phyloP scores from a whole-genome alignment of 257 asterid genomes.

The Nicotiana undulata region DNA sequence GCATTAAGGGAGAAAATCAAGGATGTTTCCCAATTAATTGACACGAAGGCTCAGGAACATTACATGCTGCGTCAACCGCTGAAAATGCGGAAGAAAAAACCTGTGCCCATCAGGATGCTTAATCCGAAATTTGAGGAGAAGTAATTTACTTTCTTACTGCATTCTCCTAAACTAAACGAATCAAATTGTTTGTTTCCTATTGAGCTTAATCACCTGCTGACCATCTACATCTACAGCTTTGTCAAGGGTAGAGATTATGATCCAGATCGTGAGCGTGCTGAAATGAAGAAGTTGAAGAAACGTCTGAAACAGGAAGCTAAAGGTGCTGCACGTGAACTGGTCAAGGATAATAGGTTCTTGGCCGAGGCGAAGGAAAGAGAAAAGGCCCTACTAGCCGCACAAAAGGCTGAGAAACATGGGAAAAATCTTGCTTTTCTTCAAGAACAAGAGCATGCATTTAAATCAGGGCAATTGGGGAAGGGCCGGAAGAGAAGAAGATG shows the following conservation, averaged over 20 bases:
- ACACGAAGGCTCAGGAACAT: constrained; percentile 44
- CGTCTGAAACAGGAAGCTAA: constrained; percentile 51
- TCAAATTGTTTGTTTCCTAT: not conserved
- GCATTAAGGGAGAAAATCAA: constrained; percentile 43
- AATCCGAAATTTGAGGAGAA: constrained; percentile 87
- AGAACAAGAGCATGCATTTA: constrained; percentile 91
- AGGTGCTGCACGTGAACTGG: constrained; percentile 74
- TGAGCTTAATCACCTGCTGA: not conserved
- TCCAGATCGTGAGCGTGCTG: constrained; percentile 55
- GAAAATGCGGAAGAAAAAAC: constrained; percentile 58
- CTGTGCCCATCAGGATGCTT: constrained; percentile 40
- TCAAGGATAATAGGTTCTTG: constrained; percentile 78
- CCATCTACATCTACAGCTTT: constrained; percentile 44
- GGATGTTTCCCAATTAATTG: constrained; percentile 35
- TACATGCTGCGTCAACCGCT: constrained; percentile 65
- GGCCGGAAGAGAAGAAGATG: constrained; percentile 68
- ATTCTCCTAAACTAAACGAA: not conserved
- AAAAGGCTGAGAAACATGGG: constrained; percentile 62
- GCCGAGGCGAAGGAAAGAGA: constrained; percentile 57
- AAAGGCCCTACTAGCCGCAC: constrained; percentile 44
- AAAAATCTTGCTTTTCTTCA: constrained; percentile 73
- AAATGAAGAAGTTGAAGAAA: constrained; percentile 58
- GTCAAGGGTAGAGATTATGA: constrained; percentile 96
- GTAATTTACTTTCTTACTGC: constrained; percentile 22
- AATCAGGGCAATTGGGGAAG: constrained; percentile 90